Base-by-base conservation (phyloP, 2,329 filamentous ascomycete species). In the Xylaria sp. region DNA sequence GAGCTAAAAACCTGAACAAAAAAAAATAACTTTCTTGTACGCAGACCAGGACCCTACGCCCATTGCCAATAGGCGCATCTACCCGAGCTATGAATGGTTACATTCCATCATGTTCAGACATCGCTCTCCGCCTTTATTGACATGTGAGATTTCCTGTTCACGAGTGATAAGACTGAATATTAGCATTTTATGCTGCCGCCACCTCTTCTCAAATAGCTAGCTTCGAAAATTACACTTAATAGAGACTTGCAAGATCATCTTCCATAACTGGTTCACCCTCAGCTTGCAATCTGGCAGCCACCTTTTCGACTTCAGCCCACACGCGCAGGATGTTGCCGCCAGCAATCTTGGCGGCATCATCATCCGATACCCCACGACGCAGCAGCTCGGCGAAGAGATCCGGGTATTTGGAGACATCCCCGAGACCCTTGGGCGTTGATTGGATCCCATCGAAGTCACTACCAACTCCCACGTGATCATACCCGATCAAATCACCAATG, bases 391-490 rank as follows among this genome's bases (percentile, higher is more conserved):
- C 87, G 8, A 97, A 85, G 46, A 97, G 78, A 60, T 89, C 86
- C 0, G 93, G 94, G 71, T 90, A 96, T 73, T 92, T 92, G 51
- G 89, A 88, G 6, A 97, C 92, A 75, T 97, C 93, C 38, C 95
- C 92, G 50, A 98, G 77, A 0, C 94, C 94, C 57, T 80, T 74
- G 0, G 94, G 92, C 4, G 88, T 88, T 0, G 70, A 75, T 1
- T 75, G 72, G 60, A 94, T 94, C 8, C 87, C 94, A 74, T 97
- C 94, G 74, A 94, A 97, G 75, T 98, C 94, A 55, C 90, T 93
- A 0, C 94, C 94, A 17, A 97, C 77, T 0, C 94, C 94, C 15
- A 97, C 92, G 74, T 97, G 86, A 42, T 94, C 90, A 70, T 90
- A 97, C 2, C 94, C 94, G 63, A 97, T 92, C 33, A 90, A 78